phyloP scores from a whole-genome alignment of 2,329 filamentous ascomycete species.

The Cladorrhinum sp. region DNA sequence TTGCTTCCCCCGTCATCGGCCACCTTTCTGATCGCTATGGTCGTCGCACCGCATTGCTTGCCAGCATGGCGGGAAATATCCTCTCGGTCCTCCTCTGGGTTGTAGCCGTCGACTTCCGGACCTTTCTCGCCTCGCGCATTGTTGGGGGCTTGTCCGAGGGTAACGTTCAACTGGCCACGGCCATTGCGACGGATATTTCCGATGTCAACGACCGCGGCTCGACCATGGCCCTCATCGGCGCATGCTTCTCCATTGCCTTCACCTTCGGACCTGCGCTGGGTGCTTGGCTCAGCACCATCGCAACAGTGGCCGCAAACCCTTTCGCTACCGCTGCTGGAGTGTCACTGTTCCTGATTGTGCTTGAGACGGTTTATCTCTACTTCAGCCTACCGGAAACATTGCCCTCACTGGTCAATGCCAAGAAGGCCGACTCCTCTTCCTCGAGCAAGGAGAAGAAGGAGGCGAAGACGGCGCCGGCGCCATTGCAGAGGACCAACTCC shows the following conservation, averaged over 20 bases:
- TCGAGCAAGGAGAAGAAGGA: constrained; percentile 6
- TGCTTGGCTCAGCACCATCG: constrained; percentile 76
- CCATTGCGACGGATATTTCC: constrained; percentile 94
- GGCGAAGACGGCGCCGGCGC: constrained; percentile 22
- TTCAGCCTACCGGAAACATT: constrained; percentile 81
- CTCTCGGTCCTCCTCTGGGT: constrained; percentile 93
- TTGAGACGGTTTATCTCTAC: constrained; percentile 88
- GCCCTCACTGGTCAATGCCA: constrained; percentile 49
- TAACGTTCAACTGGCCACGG: constrained; percentile 92
- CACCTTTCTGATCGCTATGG: constrained; percentile 84
- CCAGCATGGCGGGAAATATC: constrained; percentile 91
- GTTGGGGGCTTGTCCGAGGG: constrained; percentile 94
- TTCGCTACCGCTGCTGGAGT: constrained; percentile 92
- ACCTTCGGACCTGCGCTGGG: constrained; percentile 93
- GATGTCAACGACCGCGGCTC: constrained; percentile 79
- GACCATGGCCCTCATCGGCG: constrained; percentile 94
- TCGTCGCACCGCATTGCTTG: constrained; percentile 79
- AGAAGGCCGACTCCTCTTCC: constrained; percentile 17
- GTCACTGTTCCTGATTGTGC: constrained; percentile 76
- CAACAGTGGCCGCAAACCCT: constrained; percentile 78
- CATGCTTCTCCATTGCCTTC: constrained; percentile 95
- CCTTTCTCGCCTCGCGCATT: constrained; percentile 88
- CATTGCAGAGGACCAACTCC: constrained; percentile 68
- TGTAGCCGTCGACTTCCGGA: constrained; percentile 87
- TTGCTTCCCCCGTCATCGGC: constrained; percentile 90